phyloP scores from a whole-genome alignment of 75 land plant genomes.

The Selaginella moellendorffii region DNA sequence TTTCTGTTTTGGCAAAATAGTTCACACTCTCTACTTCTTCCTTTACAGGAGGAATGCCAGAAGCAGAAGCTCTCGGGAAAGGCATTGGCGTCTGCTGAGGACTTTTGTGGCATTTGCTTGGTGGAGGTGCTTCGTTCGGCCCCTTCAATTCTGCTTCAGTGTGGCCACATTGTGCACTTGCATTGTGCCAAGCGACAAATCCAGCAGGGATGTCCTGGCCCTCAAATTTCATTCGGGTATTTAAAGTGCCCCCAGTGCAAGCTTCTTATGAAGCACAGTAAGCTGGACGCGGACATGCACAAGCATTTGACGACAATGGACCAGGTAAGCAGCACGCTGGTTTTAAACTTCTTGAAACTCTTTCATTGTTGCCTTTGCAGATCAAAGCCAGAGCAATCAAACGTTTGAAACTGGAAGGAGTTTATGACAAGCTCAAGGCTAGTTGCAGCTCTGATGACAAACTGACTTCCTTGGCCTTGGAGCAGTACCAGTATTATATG shows the following conservation, averaged over 20 bases:
- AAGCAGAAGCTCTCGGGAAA: too few species aligned
- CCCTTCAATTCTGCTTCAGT: conserved; percentile 23
- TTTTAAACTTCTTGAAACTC: background rate
- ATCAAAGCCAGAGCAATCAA: conserved; percentile 16
- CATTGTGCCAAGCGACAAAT: conserved; percentile 29
- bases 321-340: conserved; percentile 16
- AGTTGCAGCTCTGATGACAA: conserved; percentile 15
- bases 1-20: too few species aligned
- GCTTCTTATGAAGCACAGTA: conserved; percentile 14
- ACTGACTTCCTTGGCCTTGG: conserved; percentile 13
- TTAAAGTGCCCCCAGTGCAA: conserved; percentile 28
- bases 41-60: background rate
- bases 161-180: conserved; percentile 28
- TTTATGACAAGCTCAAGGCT: conserved; percentile 8
- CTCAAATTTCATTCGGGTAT: conserved; percentile 25
- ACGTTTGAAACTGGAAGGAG: conserved; percentile 15
- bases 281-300: conserved; percentile 10
- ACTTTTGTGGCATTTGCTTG: conserved; percentile 21
- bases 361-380: conserved; percentile 14
- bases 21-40: background rate
- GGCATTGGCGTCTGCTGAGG: conserved; percentile 11
- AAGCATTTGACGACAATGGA: conserved; percentile 17
- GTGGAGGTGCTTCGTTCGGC: conserved; percentile 23
- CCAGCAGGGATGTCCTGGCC: conserved; percentile 23
- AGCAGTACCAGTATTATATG: conserved; percentile 20